Conservation (phyloP, 2,329 filamentous ascomycete species). For the Dothistroma septosporum region DNA sequence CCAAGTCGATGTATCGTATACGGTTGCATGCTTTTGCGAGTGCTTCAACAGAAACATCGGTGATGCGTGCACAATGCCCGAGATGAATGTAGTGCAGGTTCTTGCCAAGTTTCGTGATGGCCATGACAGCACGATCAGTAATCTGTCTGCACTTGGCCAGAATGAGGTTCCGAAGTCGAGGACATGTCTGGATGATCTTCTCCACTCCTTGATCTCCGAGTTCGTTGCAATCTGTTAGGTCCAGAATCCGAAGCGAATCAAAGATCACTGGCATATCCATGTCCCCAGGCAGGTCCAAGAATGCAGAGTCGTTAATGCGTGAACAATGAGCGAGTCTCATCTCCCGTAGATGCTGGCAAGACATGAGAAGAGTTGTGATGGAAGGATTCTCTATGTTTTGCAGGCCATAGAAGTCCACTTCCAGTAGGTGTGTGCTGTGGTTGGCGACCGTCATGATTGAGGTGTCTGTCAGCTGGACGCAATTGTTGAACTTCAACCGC, state of each 20-base stretch:
- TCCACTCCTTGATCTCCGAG: constrained; percentile 83
- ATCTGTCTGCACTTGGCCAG: constrained; percentile 91
- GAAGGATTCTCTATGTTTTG: constrained; percentile 74
- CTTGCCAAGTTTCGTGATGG: constrained; percentile 86
- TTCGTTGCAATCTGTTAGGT: constrained; percentile 81
- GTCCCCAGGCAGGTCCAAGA: constrained; percentile 67
- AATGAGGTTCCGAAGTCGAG: constrained; percentile 85
- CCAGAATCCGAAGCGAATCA: constrained; percentile 86
- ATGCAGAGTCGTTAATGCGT: constrained; percentile 81
- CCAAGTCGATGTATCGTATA: constrained; percentile 94
- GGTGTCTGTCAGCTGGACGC: constrained; percentile 74
- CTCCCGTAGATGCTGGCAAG: constrained; percentile 81
- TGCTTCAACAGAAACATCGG: constrained; percentile 78
- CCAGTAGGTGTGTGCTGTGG: constrained; percentile 86
- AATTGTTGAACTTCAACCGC: constrained; percentile 92
- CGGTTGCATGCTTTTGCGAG: constrained; percentile 84
- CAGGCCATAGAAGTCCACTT: constrained; percentile 92
- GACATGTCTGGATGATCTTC: constrained; percentile 80
- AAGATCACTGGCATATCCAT: constrained; percentile 52
- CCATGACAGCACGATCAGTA: constrained; percentile 80
- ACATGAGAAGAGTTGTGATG: constrained; percentile 72
- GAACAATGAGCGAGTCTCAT: constrained; percentile 81
- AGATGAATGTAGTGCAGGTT: constrained; percentile 96
- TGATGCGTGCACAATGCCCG: constrained; percentile 88
- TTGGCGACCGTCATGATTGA: constrained; percentile 81